Base-by-base conservation (phyloP, 495 filamentous ascomycete species). In the Penicillium cataractarum region DNA sequence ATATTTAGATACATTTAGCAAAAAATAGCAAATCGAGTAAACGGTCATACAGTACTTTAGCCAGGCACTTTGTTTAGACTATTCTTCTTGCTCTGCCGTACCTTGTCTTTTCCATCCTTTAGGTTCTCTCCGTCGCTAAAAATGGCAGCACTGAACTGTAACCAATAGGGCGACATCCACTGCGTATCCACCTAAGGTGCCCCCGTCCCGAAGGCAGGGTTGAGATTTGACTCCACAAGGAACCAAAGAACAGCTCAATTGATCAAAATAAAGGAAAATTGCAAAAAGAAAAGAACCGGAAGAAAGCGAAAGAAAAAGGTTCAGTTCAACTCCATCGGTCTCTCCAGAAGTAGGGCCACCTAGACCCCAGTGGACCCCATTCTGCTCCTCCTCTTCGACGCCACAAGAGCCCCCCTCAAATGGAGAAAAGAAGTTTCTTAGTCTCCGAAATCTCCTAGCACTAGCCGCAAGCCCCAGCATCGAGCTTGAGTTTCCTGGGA, bases 141-240 rank as follows among this genome's bases (percentile, higher is more conserved):
- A 19, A 54, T 54, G 51, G 51, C 29, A 33, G 31, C n/a, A 31
- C n/a, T 29, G 10, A 51, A 31, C 17, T 27, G 27, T 42, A 17
- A 33, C 48, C 35, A 60, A 55, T 54, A 32, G 50, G 22, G 53
- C 58, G 6, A 21, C 58, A 10, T 22, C 13, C 27, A 35, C 44
- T 54, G n/a, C 31, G 33, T 57, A 50, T 46, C 61, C 61, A 58
- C 61, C 35, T 21, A 7, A 46, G 44, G 15, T 52, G 49, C 21
- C 6, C 15, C 21, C 46, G 29, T 42, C 24, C 44, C 31, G 31
- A 31, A 53, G 27, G n/a, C 49, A 53, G 46, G 35, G 44, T 29
- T 17, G 48, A 60, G 49, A 22, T 32, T 53, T 42, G 49, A 53
- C 58, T 60, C 48, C 58, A 60, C 58, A 48, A 31, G 49, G 26